Percentiles rank a stretch among this genome's conserved stretches.
These are phyloP conservation scores for Aureobasidium sp. DNA, from an alignment of 2,329 filamentous ascomycete genomes.

Conservation along the genomic window DNA sequence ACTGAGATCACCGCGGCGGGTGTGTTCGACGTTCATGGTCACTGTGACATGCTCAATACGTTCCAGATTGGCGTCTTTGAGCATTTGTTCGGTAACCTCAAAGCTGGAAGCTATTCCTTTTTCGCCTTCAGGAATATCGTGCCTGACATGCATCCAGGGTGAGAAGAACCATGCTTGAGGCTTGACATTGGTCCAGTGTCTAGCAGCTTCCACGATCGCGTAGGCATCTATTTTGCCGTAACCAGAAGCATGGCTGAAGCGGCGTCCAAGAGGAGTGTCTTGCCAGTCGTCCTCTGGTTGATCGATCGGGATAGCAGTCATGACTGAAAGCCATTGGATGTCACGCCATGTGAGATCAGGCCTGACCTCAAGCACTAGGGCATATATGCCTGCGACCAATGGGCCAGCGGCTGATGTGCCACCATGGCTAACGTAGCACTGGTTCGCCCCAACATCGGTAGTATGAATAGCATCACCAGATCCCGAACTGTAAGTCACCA, in stretches of 20 bases:
- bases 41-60: slow-evolving; percentile 91
- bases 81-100: slow-evolving; percentile 72
- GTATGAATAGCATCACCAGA: slow-evolving; percentile 87
- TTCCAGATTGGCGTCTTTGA: slow-evolving; percentile 75
- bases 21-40: slow-evolving; percentile 93
- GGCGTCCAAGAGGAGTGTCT: slow-evolving; percentile 68
- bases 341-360: slow-evolving; percentile 91
- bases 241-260: slow-evolving; percentile 90
- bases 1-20: slow-evolving; percentile 80
- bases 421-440: slow-evolving; percentile 76
- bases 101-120: slow-evolving; percentile 73
- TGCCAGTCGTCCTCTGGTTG: slow-evolving; percentile 72
- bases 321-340: slow-evolving; percentile 80
- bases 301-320: slow-evolving; percentile 77
- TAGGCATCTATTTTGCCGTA: slow-evolving; percentile 94
- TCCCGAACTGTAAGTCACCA: slow-evolving; percentile 95
- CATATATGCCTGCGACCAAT: slow-evolving; percentile 84
- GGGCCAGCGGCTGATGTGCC: slow-evolving; percentile 94
- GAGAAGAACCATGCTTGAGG: slow-evolving; percentile 93
- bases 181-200: slow-evolving; percentile 80
- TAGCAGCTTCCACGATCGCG: slow-evolving; percentile 75
- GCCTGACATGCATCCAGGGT: slow-evolving; percentile 86
- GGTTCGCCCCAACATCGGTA: slow-evolving; percentile 78
- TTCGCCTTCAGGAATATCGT: slow-evolving; percentile 76
- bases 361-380: slow-evolving; percentile 74